Base-by-base conservation (phyloP, 176 grass and related monocot species). In the Poa annua region DNA sequence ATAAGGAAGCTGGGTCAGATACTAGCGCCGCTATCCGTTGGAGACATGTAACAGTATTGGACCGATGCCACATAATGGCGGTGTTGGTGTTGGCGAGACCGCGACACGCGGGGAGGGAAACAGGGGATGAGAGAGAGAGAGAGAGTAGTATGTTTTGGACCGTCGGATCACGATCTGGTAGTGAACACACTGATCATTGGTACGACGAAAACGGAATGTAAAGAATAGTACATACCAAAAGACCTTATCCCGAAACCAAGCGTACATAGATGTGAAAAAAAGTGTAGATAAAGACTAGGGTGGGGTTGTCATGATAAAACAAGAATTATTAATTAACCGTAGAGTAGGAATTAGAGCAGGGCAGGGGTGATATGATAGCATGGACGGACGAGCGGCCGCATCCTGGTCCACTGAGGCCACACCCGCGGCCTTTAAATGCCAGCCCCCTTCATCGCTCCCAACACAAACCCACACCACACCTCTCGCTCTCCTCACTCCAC, bases 341-440 rank as follows among this genome's bases (percentile, higher is more conserved):
- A 56, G 57, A 74, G 66, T 65, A 66, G 44, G 7, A 39, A 71
- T 48, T 61, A 50, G 24, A 4, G 11, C 70, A 52, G 3, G 44
- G 66, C 38, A 50, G 7, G 44, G 44, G 45, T 32, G 70, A n/a
- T 25, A 8, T 29, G 29, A 11, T 74, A 75, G 45, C 56, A 62
- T 32, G 59, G 78, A 66, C 64, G 44, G 76, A 22, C 67, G 41
- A 16, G 75, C 80, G 77, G 86, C 84, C 78, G 57, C 62, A 79
- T 80, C 81, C 38, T 17, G 50, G 78, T 53, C 72, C 36, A 2
- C 20, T 67, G 19, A 57, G n/a, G 61, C 26, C 60, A 63, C 60
- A 63, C 6, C 6, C 65, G 25, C 33, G 69, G 67, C 85, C 81
- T 89, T 81, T 80, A 84, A 81, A 90, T 86, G 74, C 84, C 15